Evolutionary conservation across 1,139 yeast species (phyloP).

Genomic region (Pneumocystis jirovecii): DNA sequence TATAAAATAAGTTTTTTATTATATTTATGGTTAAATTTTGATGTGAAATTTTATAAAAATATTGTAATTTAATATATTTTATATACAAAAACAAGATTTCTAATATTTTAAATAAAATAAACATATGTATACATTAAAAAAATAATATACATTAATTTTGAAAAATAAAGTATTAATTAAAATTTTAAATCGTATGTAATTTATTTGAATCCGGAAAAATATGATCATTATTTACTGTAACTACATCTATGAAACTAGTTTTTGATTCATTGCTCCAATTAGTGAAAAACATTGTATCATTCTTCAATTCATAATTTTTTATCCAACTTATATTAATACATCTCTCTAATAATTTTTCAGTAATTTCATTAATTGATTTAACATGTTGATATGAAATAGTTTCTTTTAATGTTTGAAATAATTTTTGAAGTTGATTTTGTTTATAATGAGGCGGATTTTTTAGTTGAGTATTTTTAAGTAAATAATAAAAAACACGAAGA

Average conservation of each 20-base stretch:
- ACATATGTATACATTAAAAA: background rate
- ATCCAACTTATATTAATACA: background rate
- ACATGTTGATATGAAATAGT: background rate
- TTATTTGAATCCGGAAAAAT: background rate
- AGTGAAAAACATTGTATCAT: background rate
- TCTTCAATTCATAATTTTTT: background rate
- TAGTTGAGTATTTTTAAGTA: conserved; percentile 53
- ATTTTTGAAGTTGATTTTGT: conserved; percentile 35
- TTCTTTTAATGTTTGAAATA: conserved; percentile 25
- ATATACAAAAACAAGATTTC: background rate
- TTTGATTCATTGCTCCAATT: background rate
- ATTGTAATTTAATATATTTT: background rate
- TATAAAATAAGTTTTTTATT: background rate
- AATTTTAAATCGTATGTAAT: background rate
- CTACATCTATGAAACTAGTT: background rate
- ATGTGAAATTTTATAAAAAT: background rate
- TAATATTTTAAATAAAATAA: background rate
- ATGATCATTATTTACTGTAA: background rate
- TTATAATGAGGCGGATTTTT: conserved; percentile 40
- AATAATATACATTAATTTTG: background rate
- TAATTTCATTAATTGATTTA: background rate
- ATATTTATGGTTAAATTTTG: background rate
- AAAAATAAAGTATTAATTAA: background rate
- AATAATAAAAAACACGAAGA: conserved; percentile 57
- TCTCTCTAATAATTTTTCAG: background rate